Conservation (phyloP, 2,329 filamentous ascomycete genomes). For the Microascus cirrosus region DNA sequence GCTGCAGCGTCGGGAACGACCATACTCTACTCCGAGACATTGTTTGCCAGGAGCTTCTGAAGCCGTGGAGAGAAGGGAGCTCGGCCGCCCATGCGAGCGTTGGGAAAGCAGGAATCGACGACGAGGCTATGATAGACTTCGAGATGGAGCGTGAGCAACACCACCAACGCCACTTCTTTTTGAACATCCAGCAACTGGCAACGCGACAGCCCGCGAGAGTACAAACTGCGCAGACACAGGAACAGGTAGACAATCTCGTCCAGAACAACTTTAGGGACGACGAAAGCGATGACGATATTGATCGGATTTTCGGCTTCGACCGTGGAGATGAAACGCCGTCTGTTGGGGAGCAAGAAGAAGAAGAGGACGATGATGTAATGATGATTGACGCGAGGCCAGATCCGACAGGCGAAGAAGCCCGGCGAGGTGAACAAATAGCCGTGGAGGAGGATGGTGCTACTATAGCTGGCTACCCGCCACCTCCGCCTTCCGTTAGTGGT, state of each 20-base stretch:
- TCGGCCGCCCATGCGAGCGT: conserved; percentile 68
- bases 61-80: conserved; percentile 79
- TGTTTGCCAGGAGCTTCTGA: conserved; percentile 85
- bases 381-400: conserved; percentile 42
- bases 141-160: conserved; percentile 20
- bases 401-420: conserved; percentile 38
- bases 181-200: conserved; percentile 15
- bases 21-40: conserved; percentile 66
- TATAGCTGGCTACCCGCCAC: conserved; percentile 60
- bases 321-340: conserved; percentile 24
- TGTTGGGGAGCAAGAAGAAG: conserved; percentile 26
- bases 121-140: conserved; percentile 57
- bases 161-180: conserved; percentile 23
- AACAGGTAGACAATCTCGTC: neutral
- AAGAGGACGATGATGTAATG: conserved; percentile 45
- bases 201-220: conserved; percentile 10
- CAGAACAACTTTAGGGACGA: conserved; percentile 29
- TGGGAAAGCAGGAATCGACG: conserved; percentile 69
- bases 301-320: conserved; percentile 19
- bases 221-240: conserved; percentile 7
- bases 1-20: conserved; percentile 75
- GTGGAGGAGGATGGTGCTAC: conserved; percentile 69
- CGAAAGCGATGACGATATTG: conserved; percentile 29
- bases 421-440: conserved; percentile 45
- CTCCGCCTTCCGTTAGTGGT: conserved; percentile 40